A percentile compares a stretch with the other conserved stretches of the same genome.
Evolutionary conservation across 371 early-diverging fungal species (phyloP).

Genomic region (Syncephalastrum sp.): DNA sequence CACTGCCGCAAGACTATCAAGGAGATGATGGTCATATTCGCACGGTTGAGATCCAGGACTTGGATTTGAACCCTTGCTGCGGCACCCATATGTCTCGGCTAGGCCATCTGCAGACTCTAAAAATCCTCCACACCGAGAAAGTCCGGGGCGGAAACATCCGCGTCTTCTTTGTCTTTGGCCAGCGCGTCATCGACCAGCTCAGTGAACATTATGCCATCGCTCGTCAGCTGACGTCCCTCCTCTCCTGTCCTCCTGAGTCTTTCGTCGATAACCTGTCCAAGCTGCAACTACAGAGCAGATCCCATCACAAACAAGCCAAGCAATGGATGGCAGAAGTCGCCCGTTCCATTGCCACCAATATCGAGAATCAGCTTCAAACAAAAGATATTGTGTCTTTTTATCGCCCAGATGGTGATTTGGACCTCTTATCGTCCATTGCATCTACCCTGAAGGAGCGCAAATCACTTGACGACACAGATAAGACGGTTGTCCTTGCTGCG

Average conservation of each 20-base stretch:
- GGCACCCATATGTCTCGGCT: slow-evolving; percentile 72
- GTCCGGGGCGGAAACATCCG: slow-evolving; percentile 70
- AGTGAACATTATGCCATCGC: slow-evolving; percentile 47
- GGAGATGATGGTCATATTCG: slow-evolving; percentile 62
- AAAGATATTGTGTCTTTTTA: slow-evolving; percentile 35
- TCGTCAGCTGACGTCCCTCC: slow-evolving; percentile 45
- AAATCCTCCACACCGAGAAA: slow-evolving; percentile 65
- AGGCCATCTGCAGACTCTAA: slow-evolving; percentile 64
- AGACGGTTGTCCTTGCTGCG: slow-evolving; percentile 45
- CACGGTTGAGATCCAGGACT: slow-evolving; percentile 52
- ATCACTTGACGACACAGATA: slow-evolving; percentile 26
- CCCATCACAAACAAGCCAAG: slow-evolving; percentile 42
- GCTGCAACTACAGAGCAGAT: slow-evolving; percentile 40
- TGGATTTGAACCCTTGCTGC: slow-evolving; percentile 78
- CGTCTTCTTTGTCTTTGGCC: slow-evolving; percentile 67
- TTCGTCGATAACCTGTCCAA: slow-evolving; percentile 60
- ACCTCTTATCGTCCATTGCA: slow-evolving; percentile 44
- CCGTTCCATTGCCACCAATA: slow-evolving; percentile 34
- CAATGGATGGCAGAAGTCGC: slow-evolving; percentile 52
- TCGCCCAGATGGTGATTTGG: slow-evolving; percentile 65
- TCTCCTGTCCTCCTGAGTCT: slow-evolving; percentile 59
- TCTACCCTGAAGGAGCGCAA: slow-evolving; percentile 32
- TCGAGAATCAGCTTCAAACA: slow-evolving; percentile 33
- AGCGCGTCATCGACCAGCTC: slow-evolving; percentile 55
- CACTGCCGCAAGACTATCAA: slow-evolving; percentile 62